Evolutionary conservation across 192 early-diverging fungal species (phyloP).

Genomic region (Diversispora epigaea): DNA sequence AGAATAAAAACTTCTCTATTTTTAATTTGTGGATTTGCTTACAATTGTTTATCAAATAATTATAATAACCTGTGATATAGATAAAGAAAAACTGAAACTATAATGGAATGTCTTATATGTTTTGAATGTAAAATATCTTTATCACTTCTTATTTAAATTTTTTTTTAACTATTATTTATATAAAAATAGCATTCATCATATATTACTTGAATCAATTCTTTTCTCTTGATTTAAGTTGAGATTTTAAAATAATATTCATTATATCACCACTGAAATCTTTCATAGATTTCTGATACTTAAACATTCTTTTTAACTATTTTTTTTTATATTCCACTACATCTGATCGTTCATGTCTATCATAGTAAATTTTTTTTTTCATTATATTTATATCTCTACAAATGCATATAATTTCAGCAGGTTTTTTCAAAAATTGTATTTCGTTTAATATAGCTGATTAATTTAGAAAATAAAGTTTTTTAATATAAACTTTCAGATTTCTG

Average conservation of each 20-base stretch:
- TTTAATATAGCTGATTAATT: neutral
- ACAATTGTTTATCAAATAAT: slow-evolving; percentile 12
- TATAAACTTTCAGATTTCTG: neutral
- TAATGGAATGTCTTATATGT: slow-evolving; percentile 28
- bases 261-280: too few species aligned
- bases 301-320: too few species aligned
- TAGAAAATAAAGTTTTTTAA: neutral
- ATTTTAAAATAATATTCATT: neutral
- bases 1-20: neutral
- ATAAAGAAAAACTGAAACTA: slow-evolving; percentile 30
- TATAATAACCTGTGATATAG: slow-evolving; percentile 24
- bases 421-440: neutral
- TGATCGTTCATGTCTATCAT: neutral
- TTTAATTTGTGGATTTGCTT: neutral
- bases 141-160: slow-evolving; percentile 13
- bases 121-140: slow-evolving; percentile 20
- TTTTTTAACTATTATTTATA: slow-evolving; percentile 24
- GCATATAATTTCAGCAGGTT: neutral
- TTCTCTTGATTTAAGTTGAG: neutral
- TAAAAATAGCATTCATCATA: slow-evolving; percentile 32
- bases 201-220: slow-evolving; percentile 3
- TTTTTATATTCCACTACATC: too few species aligned
- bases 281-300: too few species aligned
- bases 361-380: neutral
- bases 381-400: neutral